Evolutionary conservation across 73 alveolate genomes (phyloP).

Genomic region (Halteria grandinella): DNA sequence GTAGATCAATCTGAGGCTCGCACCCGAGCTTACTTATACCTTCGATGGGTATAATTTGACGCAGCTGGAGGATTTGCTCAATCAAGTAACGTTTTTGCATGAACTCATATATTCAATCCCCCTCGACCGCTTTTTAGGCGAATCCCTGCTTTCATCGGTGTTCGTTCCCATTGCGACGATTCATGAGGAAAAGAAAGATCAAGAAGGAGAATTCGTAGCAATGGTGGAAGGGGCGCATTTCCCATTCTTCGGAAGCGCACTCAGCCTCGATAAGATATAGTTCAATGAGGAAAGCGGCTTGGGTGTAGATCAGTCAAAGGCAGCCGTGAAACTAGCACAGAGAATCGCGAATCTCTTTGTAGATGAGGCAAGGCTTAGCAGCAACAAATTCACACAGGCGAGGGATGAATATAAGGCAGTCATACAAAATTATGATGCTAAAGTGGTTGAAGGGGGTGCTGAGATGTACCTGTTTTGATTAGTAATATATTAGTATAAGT

Average conservation of each 20-base stretch:
- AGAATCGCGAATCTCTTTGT: conserved; percentile 10
- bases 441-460: neutral
- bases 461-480: conserved; percentile 20
- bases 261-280: neutral
- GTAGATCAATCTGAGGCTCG: neutral
- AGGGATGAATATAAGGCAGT: neutral
- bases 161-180: conserved; percentile 14
- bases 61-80: conserved; percentile 6
- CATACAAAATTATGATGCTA: neutral
- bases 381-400: neutral
- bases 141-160: neutral
- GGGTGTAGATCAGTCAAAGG: neutral
- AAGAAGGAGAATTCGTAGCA: conserved; percentile 11
- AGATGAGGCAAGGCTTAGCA: conserved; percentile 36
- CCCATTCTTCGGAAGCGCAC: conserved; percentile 23
- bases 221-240: conserved; percentile 7
- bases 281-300: neutral
- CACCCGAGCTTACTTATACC: neutral
- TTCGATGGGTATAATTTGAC: neutral
- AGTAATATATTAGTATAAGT: too few relatives aligned
- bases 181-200: neutral
- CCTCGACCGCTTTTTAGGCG: neutral
- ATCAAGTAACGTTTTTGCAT: neutral
- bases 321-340: neutral
- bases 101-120: neutral